Evolutionary conservation across 1,139 yeast species (phyloP).

Genomic region (Nadsonia starkeyi-henricii): DNA sequence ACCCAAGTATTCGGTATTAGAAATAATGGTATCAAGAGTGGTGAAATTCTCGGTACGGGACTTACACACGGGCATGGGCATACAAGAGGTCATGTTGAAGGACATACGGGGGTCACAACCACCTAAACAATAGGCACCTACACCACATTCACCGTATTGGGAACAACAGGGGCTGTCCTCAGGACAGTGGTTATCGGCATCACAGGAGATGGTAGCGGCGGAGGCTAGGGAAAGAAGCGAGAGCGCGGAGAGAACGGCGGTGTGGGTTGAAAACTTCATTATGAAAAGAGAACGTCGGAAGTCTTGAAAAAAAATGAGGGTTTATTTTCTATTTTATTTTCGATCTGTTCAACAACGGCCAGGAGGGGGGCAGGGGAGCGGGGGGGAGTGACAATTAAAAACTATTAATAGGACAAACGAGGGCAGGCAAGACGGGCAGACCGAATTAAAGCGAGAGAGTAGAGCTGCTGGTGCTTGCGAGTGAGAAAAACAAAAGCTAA

Average conservation of each 20-base stretch:
- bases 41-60: conserved; percentile 14
- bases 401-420: no score
- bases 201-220: conserved; percentile 30
- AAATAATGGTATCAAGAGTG: conserved; percentile 20
- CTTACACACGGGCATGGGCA: conserved; percentile 38
- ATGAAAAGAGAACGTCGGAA: neutral
- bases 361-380: no score
- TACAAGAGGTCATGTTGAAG: conserved; percentile 47
- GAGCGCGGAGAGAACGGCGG: neutral
- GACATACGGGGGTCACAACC: conserved; percentile 68
- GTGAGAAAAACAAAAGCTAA: no score
- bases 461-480: no score
- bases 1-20: conserved; percentile 46
- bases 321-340: no score
- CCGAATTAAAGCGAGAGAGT: no score
- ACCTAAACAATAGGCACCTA: conserved; percentile 66
- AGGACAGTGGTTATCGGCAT: conserved; percentile 45
- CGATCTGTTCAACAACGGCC: no score
- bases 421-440: no score
- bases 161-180: conserved; percentile 67
- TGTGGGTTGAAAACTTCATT: neutral
- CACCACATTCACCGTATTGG: conserved; percentile 73
- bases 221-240: conserved; percentile 1
- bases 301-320: no score
- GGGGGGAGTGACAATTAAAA: no score